Base-by-base conservation (phyloP, 1,284 basidiomycete species). In the Malassezia sp. region DNA sequence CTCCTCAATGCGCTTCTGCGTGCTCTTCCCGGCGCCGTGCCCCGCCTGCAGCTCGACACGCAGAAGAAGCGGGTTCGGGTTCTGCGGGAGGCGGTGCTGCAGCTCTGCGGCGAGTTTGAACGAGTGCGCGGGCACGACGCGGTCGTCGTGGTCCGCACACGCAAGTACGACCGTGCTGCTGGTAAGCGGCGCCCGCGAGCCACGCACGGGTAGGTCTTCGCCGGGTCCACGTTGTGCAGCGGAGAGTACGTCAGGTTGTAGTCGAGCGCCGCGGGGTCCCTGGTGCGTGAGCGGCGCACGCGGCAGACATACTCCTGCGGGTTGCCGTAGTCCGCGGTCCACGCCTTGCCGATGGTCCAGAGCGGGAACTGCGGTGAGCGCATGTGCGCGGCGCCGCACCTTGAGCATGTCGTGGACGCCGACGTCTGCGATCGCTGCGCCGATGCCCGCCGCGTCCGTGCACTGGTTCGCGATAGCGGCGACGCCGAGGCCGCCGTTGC, bases 321-420 rank as follows among this genome's bases (percentile, higher is more conserved):
- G 62, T 85, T 74, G n/a, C 85, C 85, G 58, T 82, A 87, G 70
- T 87, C 85, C 17, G 80, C 77, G 2, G 75, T 78, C 86, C 85
- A 89, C 1, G 82, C 81, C 48, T 77, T 76, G 33, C 84, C 82
- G 77, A 66, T 66, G 11, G 63, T 68, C 56, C 58, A 68, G 8
- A 54, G 51, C 26, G 57, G 52, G 55, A 69, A 67, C 46, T n/a
- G n/a, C n/a, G n/a, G n/a, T n/a, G n/a, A n/a, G n/a, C n/a, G n/a
- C n/a, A n/a, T n/a, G n/a, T n/a, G n/a, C n/a, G n/a, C n/a, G n/a
- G n/a, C n/a, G n/a, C n/a, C n/a, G n/a, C n/a, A n/a, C n/a, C n/a
- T 60, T 59, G 52, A 89, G 76, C 58, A 87, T 75, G 71, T 89
- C 85, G 53, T 82, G 74, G 1, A 88, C 84, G 14, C 67, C 67